phyloP scores from a whole-genome alignment of 192 early-diverging fungal species.

The Coemansia sp. region DNA sequence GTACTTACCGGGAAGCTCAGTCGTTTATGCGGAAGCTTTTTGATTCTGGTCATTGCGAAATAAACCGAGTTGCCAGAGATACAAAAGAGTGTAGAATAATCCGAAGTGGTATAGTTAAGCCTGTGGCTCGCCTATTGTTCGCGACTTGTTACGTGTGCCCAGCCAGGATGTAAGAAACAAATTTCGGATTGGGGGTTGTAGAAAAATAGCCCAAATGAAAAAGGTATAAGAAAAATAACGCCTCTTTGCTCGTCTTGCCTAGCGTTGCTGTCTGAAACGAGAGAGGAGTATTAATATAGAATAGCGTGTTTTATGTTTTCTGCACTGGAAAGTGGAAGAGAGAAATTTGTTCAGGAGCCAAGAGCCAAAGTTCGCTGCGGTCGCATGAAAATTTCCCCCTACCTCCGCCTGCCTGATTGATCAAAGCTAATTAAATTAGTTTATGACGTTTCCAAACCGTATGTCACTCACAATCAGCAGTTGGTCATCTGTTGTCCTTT shows the following conservation, averaged over 20 bases:
- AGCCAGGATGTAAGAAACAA: conserved; percentile 6
- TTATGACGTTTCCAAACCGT: background rate
- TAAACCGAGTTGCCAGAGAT: background rate
- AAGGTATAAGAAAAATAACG: background rate
- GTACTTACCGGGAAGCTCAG: conserved; percentile 56
- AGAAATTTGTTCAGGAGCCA: background rate
- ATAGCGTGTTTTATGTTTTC: background rate
- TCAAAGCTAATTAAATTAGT: background rate
- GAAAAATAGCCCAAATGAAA: background rate
- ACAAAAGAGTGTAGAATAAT: conserved; percentile 2
- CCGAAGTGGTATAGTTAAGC: background rate
- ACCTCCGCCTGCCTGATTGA: background rate
- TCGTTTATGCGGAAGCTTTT: conserved; percentile 55
- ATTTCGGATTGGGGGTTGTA: background rate
- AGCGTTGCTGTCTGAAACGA: background rate
- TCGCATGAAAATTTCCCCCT: background rate
- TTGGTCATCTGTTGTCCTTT: too few species aligned
- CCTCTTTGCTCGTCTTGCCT: background rate
- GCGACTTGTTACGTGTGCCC: background rate
- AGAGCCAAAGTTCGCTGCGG: background rate
- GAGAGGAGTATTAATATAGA: background rate
- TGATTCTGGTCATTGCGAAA: conserved; percentile 50
- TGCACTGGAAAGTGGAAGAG: background rate
- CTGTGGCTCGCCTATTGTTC: background rate
- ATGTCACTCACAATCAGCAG: background rate